These are phyloP conservation scores for Candida alai DNA, from an alignment of 805 yeast genomes.

Conservation along the genomic window DNA sequence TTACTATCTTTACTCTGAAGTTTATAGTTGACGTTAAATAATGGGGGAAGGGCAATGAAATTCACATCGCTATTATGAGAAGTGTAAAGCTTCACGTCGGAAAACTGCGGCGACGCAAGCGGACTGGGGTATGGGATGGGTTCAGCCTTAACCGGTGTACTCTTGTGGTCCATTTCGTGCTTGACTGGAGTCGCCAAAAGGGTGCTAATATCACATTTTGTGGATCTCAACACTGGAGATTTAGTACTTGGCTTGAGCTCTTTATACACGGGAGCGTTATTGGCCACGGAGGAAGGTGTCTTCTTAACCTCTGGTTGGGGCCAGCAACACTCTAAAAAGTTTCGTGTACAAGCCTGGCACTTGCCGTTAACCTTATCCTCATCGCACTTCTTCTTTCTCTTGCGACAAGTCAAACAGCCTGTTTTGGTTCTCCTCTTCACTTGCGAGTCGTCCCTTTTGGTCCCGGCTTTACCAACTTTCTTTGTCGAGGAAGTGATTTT, in stretches of 20 bases:
- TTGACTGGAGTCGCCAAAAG: slow-evolving; percentile 10
- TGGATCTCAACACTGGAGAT: slow-evolving; percentile 14
- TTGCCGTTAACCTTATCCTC: slow-evolving; percentile 41
- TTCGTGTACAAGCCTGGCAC: slow-evolving; percentile 43
- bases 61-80: slow-evolving; percentile 15
- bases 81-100: slow-evolving; percentile 15
- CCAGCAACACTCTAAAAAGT: slow-evolving; percentile 44
- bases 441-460: slow-evolving; percentile 14
- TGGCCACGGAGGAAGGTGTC: slow-evolving; percentile 5
- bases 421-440: slow-evolving; percentile 39
- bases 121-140: slow-evolving; percentile 33
- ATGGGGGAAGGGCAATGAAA: slow-evolving; percentile 16
- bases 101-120: slow-evolving; percentile 21
- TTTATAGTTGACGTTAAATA: slow-evolving; percentile 9
- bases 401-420: slow-evolving; percentile 59
- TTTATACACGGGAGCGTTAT: slow-evolving; percentile 6
- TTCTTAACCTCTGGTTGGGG: slow-evolving; percentile 18
- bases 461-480: slow-evolving; percentile 13
- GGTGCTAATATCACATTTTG: slow-evolving; percentile 12
- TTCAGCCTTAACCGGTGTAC: slow-evolving; percentile 5
- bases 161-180: not conserved
- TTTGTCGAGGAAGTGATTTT: not conserved
- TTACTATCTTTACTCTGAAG: slow-evolving; percentile 11
- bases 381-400: slow-evolving; percentile 64
- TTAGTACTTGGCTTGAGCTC: slow-evolving; percentile 6